These are phyloP conservation scores for Huntiella omanensis DNA, from an alignment of 2,329 filamentous ascomycete species.

Conservation along the genomic window DNA sequence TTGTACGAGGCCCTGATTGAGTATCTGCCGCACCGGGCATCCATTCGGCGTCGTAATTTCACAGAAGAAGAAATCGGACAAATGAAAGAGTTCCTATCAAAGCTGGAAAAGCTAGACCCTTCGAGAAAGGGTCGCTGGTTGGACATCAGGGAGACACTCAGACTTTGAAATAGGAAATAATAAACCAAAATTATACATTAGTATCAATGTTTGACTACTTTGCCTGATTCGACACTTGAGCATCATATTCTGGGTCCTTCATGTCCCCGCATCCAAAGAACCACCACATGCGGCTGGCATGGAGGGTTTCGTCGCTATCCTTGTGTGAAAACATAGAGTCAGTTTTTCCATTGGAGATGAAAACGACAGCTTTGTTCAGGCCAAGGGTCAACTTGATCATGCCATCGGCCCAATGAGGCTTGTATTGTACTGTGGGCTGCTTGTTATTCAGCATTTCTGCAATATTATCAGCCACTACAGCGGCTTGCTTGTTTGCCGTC, in stretches of 20 bases:
- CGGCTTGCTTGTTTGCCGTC: constrained; percentile 33
- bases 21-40: constrained; percentile 42
- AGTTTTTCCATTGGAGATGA: constrained; percentile 24
- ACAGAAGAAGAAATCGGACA: constrained; percentile 24
- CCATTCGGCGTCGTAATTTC: constrained; percentile 28
- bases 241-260: constrained; percentile 13
- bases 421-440: constrained; percentile 22
- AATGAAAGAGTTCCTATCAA: constrained; percentile 39
- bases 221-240: background rate
- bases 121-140: constrained; percentile 58
- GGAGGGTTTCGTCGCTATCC: constrained; percentile 26
- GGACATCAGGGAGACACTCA: constrained; percentile 38
- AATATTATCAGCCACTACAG: constrained; percentile 35
- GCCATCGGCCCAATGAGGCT: constrained; percentile 26
- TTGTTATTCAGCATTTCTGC: constrained; percentile 25
- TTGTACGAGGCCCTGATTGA: constrained; percentile 75
- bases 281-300: constrained; percentile 24
- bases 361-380: constrained; percentile 25
- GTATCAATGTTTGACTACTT: background rate
- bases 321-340: constrained; percentile 24
- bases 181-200: too few species aligned
- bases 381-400: constrained; percentile 36
- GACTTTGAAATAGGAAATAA: constrained; percentile 8
- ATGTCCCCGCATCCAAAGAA: constrained; percentile 27
- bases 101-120: constrained; percentile 52